Base-by-base conservation (phyloP, 306 rosid species). In the Lupinus albus region DNA sequence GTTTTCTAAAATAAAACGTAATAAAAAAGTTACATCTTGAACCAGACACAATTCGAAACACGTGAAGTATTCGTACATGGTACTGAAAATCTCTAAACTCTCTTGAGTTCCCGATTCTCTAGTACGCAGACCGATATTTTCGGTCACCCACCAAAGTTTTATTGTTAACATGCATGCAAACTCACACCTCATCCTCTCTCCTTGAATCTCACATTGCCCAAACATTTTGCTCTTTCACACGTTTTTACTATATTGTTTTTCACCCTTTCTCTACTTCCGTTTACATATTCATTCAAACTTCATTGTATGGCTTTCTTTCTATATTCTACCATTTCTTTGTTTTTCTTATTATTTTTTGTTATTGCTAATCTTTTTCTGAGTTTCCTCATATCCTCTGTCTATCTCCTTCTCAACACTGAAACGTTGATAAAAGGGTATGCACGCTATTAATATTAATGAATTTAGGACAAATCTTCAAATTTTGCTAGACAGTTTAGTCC, bases 91-190 rank as follows among this genome's bases (percentile, higher is more conserved):
- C 78, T 80, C 54, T 32, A 79, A 39, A 80, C 75, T 73, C 49
- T 71, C 17, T 48, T 8, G 6, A 16, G 74, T 52, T 73, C 62
- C 89, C 87, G 77, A 85, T 76, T 85, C 84, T 83, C 76, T n/a
- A 80, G 95, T 83, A 56, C 59, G 61, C 72, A 64, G 83, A 82
- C 87, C 95, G 79, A 83, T 53, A 78, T 85, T 81, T 2, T 54
- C 67, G 91, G 77, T 75, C 81, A 67, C 84, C 83, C 87, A 67
- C 60, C 50, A 64, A 65, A 75, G 72, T 85, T 83, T 81, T 81
- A 61, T 68, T n/a, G 11, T 41, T 41, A 41, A 1, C 46, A 41
- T 41, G 4, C 46, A 41, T 41, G 79, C 75, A 83, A 85, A 80
- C 84, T 84, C 64, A 60, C 86, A 41, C n/a, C n/a, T 41, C 46